Percentiles rank a stretch among this genome's conserved stretches.
phyloP scores from a whole-genome alignment of 2,329 filamentous ascomycete species.

The Arthrobotrys megalospora region DNA sequence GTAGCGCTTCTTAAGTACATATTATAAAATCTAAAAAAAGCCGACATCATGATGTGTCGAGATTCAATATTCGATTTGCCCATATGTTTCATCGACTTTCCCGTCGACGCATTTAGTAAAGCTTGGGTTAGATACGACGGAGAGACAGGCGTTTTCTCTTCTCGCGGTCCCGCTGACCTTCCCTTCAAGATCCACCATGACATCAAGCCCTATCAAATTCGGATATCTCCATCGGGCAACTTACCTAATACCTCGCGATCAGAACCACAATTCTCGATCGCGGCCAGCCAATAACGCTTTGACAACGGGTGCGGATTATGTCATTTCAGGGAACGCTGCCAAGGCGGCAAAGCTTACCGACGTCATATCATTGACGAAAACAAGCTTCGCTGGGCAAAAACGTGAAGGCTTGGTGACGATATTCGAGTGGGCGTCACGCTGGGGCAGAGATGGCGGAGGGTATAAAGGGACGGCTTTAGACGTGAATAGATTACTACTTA shows the following conservation, averaged over 20 bases:
- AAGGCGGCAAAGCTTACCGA: slow-evolving; percentile 40
- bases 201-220: slow-evolving; percentile 38
- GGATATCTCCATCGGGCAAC: slow-evolving; percentile 42
- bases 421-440: neutral
- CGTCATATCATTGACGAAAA: slow-evolving; percentile 52
- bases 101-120: neutral
- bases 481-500: neutral
- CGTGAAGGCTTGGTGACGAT: neutral
- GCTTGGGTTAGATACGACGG: neutral
- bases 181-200: slow-evolving; percentile 25
- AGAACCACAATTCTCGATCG: slow-evolving; percentile 33
- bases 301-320: slow-evolving; percentile 21
- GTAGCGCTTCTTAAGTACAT: neutral
- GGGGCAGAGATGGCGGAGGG: neutral
- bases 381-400: slow-evolving; percentile 45
- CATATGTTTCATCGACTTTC: neutral
- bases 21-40: neutral
- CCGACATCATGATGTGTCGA: neutral
- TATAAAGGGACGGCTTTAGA: slow-evolving; percentile 18
- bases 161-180: neutral
- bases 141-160: neutral
- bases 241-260: slow-evolving; percentile 25
- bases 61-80: neutral
- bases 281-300: slow-evolving; percentile 25
- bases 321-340: slow-evolving; percentile 44